These are phyloP conservation scores for Lippia alba DNA, from an alignment of 305 asterid species.

Conservation along the genomic window DNA sequence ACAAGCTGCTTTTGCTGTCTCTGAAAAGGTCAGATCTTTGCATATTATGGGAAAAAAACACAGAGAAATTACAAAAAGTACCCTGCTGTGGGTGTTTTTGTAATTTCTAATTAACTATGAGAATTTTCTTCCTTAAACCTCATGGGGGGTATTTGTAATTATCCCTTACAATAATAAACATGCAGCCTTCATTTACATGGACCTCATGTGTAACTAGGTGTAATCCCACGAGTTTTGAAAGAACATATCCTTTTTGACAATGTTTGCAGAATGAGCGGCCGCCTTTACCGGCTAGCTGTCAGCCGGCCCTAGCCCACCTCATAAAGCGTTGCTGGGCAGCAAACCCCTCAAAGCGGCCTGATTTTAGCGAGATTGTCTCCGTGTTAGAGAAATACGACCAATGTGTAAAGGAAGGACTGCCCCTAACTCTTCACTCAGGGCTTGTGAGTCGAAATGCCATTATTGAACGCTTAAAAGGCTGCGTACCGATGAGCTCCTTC, in stretches of 20 bases:
- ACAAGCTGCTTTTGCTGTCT: conserved; percentile 96
- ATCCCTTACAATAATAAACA: no score
- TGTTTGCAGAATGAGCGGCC: conserved; percentile 83
- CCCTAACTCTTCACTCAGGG: conserved; percentile 66
- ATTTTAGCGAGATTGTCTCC: conserved; percentile 70
- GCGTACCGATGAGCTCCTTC: conserved; percentile 66
- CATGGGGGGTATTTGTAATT: no score
- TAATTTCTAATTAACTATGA: no score
- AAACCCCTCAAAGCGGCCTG: conserved; percentile 83
- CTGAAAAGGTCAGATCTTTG: conserved; percentile 67
- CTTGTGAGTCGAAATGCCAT: conserved; percentile 59
- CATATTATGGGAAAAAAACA: no score
- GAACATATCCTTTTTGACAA: neutral
- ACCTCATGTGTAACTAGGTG: no score
- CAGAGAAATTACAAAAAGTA: no score
- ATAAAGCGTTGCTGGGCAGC: conserved; percentile 88
- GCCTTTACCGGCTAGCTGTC: conserved; percentile 84
- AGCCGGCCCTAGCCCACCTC: conserved; percentile 80
- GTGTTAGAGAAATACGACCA: conserved; percentile 79
- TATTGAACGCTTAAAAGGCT: conserved; percentile 75
- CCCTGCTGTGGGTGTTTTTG: no score
- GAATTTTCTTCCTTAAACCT: no score
- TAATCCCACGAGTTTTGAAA: no score
- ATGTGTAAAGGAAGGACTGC: conserved; percentile 80
- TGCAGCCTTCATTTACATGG: no score